Evolutionary conservation across 495 filamentous ascomycete species (phyloP), one percentile per base, ranked within the genome.

Genomic region (Penicillium lividum): DNA sequence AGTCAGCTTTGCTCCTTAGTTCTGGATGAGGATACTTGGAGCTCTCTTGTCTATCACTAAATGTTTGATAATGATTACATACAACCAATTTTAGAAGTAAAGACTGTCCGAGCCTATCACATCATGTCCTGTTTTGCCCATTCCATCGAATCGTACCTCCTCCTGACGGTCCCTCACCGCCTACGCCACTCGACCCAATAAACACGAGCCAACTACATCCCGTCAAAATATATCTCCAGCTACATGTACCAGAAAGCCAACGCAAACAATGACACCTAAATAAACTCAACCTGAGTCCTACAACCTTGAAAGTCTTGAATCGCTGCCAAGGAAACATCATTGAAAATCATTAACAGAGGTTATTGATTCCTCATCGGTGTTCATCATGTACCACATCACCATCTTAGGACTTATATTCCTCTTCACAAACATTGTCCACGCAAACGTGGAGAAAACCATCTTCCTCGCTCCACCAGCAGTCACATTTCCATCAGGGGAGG

Each of bases 371-470:
- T 51, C 16, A 18, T 53, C 33, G 9, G 28, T 50, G 43, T 11
- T 18, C 22, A 58, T 62, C 31, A 66, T 67, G 67, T 28, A 54
- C 29, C 15, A 38, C 42, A 60, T 61, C 52, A 38, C 64, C 15
- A 56, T 64, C 40, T 46, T 71, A 42, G 58, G 67, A 45, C 50
- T 74, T 28, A 56, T 77, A 44, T 46, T 71, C 53, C 50, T 74
- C 42, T 66, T 72, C 57, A 58, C 57, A 59, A 54, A 62, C 30
- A 63, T 65, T 25, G 57, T 59, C 38, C 62, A 59, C 25, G 90
- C 84, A 67, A 97, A 98, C 69, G 87, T 89, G 59, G 94, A 98
- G 71, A 98, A 98, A 71, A 81, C 82, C 63, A 91, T 98, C 65
- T 98, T 98, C 77, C 70, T 88, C 43, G 92, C 80, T 25, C 94